Evolutionary conservation across 1,284 basidiomycete genomes (phyloP).

Genomic region (Salmacisia buchloeana): DNA sequence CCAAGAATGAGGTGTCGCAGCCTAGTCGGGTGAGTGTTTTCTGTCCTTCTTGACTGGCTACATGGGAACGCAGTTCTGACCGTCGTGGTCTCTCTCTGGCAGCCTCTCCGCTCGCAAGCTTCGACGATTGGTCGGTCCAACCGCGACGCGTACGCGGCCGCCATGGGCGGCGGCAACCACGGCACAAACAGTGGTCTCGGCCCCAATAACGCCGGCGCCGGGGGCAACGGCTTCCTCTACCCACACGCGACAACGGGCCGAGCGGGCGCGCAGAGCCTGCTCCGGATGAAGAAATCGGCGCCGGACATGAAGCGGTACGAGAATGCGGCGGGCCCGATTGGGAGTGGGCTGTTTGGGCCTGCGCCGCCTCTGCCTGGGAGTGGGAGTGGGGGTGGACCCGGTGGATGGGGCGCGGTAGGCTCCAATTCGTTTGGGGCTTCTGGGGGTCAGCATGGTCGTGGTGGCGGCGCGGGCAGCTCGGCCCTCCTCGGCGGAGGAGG

Average conservation of each 20-base stretch:
- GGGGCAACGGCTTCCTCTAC: slow-evolving; percentile 21
- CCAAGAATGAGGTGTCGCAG: slow-evolving; percentile 36
- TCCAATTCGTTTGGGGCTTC: not conserved
- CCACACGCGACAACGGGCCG: slow-evolving; percentile 36
- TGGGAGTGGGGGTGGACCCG: not conserved
- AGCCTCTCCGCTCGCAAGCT: slow-evolving; percentile 32
- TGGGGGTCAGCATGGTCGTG: not conserved
- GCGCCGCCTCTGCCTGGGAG: not conserved
- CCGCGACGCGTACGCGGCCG: slow-evolving; percentile 10
- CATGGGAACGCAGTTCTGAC: not conserved
- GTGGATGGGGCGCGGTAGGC: not conserved
- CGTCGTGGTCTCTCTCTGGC: not conserved
- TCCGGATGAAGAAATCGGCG: slow-evolving; percentile 45
- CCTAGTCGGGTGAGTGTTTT: not conserved
- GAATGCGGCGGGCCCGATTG: not conserved
- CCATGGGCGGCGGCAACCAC: not conserved
- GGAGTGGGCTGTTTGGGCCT: too few relatives aligned
- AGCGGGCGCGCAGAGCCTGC: slow-evolving; percentile 12
- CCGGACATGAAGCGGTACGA: slow-evolving; percentile 43
- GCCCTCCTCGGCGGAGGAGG: not conserved
- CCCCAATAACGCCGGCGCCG: slow-evolving; percentile 7
- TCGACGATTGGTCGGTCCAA: slow-evolving; percentile 38
- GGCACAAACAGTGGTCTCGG: not conserved
- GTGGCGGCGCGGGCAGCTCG: not conserved
- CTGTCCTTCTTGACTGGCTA: not conserved